Base-by-base conservation (phyloP, 2,329 filamentous ascomycete genomes). In the Raffaelea arxii region DNA sequence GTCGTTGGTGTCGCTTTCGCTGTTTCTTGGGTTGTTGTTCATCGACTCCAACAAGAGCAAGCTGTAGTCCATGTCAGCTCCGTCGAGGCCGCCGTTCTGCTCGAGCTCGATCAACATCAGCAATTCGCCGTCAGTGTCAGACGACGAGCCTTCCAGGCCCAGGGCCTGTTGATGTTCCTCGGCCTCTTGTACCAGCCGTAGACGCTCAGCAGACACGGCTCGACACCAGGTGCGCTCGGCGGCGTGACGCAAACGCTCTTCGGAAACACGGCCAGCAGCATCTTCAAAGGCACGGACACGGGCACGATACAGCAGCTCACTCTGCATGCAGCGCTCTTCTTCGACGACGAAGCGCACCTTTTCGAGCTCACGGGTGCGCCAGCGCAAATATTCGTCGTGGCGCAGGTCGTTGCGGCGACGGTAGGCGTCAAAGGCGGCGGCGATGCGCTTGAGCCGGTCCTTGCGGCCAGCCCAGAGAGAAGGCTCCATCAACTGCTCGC, bases 141-240 rank as follows among this genome's bases (percentile, higher is more conserved):
- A 56, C 58, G 30, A 56, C 63, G 44, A 73, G 65, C 37, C 70
- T 57, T 43, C 51, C 39, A 54, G 51, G 1, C 51, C 53, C 4
- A 51, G 43, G 6, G 14, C 35, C 11, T 32, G 27, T 59, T 75
- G 72, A 3, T 64, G 58, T 14, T 53, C 46, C 55, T 72, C 65
- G 55, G 64, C 58, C 25, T 65, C 66, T 6, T 49, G 58, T 41
- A 78, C 57, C 52, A 75, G 55, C 32, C 57, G 61, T 25, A 54
- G 56, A 11, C 73, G 64, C 56, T 75, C 74, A 6, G 63, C 56
- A 5, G 67, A 51, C 4, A 75, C 67, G 37, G 62, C 30, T 61
- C 59, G 22, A 69, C 57, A 44, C 75, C 75, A 79, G 47, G 58
- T 62, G 47, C 62, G 57, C 61, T 78, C 72, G 0, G 69, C 71